Conservation (phyloP, 2,329 filamentous ascomycete species). For the Onygenales sp. region DNA sequence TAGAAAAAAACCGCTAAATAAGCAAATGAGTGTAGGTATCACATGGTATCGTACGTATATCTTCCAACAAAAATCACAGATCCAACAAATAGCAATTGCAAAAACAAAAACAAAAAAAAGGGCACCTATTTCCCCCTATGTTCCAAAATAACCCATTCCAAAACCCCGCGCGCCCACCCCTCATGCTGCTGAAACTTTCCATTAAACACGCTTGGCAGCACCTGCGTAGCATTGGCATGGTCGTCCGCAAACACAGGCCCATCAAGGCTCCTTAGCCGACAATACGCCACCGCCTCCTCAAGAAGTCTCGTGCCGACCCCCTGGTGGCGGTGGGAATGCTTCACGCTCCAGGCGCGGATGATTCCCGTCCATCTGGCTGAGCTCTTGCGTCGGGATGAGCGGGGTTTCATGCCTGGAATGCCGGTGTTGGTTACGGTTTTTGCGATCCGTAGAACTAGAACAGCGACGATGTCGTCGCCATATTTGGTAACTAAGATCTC, state of each 20-base stretch:
- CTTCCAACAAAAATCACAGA: neutral
- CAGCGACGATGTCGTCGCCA: slow-evolving; percentile 60
- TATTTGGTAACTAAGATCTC: slow-evolving; percentile 57
- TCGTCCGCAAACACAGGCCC: slow-evolving; percentile 62
- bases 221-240: slow-evolving; percentile 63
- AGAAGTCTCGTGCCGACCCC: slow-evolving; percentile 66
- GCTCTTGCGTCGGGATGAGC: slow-evolving; percentile 11
- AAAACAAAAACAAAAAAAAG: neutral
- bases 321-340: slow-evolving; percentile 56
- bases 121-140: slow-evolving; percentile 5
- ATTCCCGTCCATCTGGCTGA: slow-evolving; percentile 33
- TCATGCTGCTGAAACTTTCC: slow-evolving; percentile 51
- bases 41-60: neutral
- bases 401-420: slow-evolving; percentile 3
- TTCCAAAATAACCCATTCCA: slow-evolving; percentile 24
- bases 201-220: slow-evolving; percentile 57
- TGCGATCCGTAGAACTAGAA: slow-evolving; percentile 47
- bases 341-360: slow-evolving; percentile 76
- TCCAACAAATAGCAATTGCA: neutral
- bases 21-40: neutral
- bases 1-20: neutral
- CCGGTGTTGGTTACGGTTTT: slow-evolving; percentile 9
- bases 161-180: slow-evolving; percentile 38
- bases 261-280: slow-evolving; percentile 58
- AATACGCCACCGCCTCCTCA: slow-evolving; percentile 59